Evolutionary conservation across 2,329 filamentous ascomycete species (phyloP), one percentile per base, ranked within the genome.

Genomic region (Rachicladosporium sp.): DNA sequence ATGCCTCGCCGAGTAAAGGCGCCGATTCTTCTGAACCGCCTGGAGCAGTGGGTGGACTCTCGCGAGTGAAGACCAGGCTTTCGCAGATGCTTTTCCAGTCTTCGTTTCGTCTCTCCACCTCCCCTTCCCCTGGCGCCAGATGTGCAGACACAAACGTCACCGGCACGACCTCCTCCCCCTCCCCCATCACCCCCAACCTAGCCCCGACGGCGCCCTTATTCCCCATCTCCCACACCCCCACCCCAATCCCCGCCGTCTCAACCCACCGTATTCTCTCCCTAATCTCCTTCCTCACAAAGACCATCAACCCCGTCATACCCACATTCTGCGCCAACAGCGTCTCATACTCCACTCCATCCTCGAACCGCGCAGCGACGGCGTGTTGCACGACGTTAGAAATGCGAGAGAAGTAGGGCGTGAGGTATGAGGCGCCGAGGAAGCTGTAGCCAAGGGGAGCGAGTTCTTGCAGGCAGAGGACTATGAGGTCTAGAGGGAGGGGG

Each of bases 161-260:
- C 51, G 83, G 75, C 19, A 80, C 73, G 4, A 52, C 54, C 47
- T 33, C 55, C 29, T 56, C 55, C 5, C 52, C 52, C 11, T 61
- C 54, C 9, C 36, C 52, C 80, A 61, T 52, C 51, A 84, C 80
- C 10, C 76, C 70, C 33, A 91, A 62, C 29, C 87, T 72, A 44
- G 89, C 69, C 0, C 82, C 91, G 1, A 93, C 82, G 3, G 87
- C 89, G 23, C 89, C 91, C 63, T 98, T 98, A 61, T 95, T 95
- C 10, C 87, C 91, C 81, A 94, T 91, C 36, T 89, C 81, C 42
- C 78, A 80, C 1, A 87, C 61, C 1, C 91, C 91, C 36, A 95
- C 82, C 0, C 91, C 88, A 2, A 87, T 80, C 38, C 82, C 83
- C 2, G 82, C 85, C n/a, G 76, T 78, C 47, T 85, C 74, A n/a